Base-by-base conservation (phyloP, 257 asterid species). In the Leptodermis oblonga region DNA sequence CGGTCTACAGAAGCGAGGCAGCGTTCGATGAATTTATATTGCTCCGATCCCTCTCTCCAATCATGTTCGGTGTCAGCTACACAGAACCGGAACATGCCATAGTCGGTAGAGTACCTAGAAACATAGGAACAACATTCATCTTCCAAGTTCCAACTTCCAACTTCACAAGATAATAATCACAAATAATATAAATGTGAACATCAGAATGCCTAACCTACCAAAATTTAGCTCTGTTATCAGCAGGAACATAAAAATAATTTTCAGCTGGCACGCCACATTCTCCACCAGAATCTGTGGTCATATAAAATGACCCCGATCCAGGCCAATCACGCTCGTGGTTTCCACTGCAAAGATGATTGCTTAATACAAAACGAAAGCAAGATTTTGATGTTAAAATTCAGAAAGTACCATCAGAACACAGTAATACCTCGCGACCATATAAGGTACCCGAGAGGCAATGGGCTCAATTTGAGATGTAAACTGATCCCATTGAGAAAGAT, bases 311-410 rank as follows among this genome's bases (percentile, higher is more conserved):
- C 34, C 98, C 98, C 5, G 93, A 45, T 7, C 76, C 92, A 60
- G 98, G 98, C 98, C 98, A 92, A 77, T 92, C 98, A 1, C 97
- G 91, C 83, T 92, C 98, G 55, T 92, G 98, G 82, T 92, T 92
- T 73, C 98, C 98, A 52, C 98, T 92, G 87, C 76, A 62, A 80
- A 53, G 65, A 72, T 18, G 65, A 65, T 7, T 58, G 51, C n/a
- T 52, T 62, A 65, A 26, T 60, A 65, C 17, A 60, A 54, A 31
- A 43, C 42, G 23, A 31, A 34, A 28, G 26, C 8, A 33, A 63
- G 45, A 51, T 6, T 55, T 22, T 3, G 14, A 10, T 51, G 17
- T 23, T 30, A 17, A 11, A 70, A 18, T 1, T 36, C 43, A 49
- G n/a, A 1, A 13, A 31, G 39, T 55, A 51, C 18, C 37, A 67